Evolutionary conservation across 805 yeast genomes (phyloP).

Genomic region (Allodekkera sacchari): DNA sequence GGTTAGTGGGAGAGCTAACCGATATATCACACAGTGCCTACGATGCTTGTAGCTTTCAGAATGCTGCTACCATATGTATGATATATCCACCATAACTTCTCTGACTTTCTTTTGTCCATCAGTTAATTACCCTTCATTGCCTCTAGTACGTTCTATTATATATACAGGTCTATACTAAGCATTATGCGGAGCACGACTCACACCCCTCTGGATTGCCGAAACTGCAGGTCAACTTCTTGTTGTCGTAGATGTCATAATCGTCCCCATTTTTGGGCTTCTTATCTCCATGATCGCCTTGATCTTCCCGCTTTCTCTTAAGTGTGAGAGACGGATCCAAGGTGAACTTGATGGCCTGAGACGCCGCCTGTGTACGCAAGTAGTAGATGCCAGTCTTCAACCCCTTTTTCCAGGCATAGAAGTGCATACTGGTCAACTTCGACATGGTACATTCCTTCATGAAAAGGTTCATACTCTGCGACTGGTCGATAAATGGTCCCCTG

Average conservation of each 20-base stretch:
- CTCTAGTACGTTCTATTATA: slow-evolving; percentile 1
- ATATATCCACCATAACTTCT: no score
- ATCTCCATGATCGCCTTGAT: neutral
- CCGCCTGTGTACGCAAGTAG: slow-evolving; percentile 95
- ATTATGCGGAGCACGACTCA: slow-evolving; percentile 33
- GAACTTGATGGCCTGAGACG: slow-evolving; percentile 93
- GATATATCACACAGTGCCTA: no score
- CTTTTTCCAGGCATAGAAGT: slow-evolving; percentile 97
- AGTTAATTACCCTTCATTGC: neutral
- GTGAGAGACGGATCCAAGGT: slow-evolving; percentile 47
- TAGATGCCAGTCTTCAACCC: slow-evolving; percentile 99
- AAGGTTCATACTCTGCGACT: slow-evolving; percentile 88
- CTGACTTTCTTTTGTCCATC: no score
- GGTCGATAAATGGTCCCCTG: slow-evolving; percentile 77
- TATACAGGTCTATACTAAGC: neutral
- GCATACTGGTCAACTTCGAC: slow-evolving; percentile 97
- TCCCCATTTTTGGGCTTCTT: neutral
- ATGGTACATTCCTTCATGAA: slow-evolving; percentile 85
- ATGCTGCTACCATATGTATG: no score
- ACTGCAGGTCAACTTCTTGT: slow-evolving; percentile 13
- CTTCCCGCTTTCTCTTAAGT: slow-evolving; percentile 7
- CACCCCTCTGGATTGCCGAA: slow-evolving; percentile 23
- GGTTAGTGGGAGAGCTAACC: no score
- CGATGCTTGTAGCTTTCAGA: no score
- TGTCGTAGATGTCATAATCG: slow-evolving; percentile 10